phyloP scores from a whole-genome alignment of 2,329 filamentous ascomycete species.

The Apiospora hydei region DNA sequence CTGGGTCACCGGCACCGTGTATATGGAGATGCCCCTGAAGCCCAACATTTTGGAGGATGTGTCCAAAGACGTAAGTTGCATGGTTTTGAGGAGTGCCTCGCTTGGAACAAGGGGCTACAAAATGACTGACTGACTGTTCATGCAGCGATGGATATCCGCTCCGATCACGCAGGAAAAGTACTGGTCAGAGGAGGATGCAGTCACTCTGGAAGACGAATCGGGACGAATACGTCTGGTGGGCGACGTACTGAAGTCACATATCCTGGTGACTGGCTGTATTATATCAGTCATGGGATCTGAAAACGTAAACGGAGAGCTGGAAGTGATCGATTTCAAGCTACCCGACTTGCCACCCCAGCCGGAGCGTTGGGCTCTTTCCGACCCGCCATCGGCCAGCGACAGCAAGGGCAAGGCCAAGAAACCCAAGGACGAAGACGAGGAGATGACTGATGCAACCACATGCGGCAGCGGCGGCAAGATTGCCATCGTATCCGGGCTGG shows the following conservation, averaged over 20 bases:
- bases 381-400: constrained; percentile 44
- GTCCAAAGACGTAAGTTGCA: constrained; percentile 77
- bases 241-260: constrained; percentile 67
- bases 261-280: constrained; percentile 91
- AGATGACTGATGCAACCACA: constrained; percentile 61
- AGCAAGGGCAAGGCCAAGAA: constrained; percentile 40
- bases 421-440: constrained; percentile 53
- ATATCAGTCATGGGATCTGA: constrained; percentile 95
- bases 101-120: constrained; percentile 24
- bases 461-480: constrained; percentile 61
- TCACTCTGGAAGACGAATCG: constrained; percentile 95
- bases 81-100: not conserved
- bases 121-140: not conserved
- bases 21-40: constrained; percentile 96
- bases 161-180: constrained; percentile 82
- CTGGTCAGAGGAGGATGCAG: constrained; percentile 69
- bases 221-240: constrained; percentile 85
- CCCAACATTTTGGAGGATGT: constrained; percentile 96
- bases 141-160: constrained; percentile 85
- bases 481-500: constrained; percentile 87
- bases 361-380: constrained; percentile 76
- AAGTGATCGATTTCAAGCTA: constrained; percentile 88
- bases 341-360: constrained; percentile 87
- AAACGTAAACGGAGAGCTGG: constrained; percentile 89
- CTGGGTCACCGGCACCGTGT: constrained; percentile 94